These are phyloP conservation scores for Mortierella claussenii DNA, from an alignment of 192 early-diverging fungal genomes.

Conservation along the genomic window DNA sequence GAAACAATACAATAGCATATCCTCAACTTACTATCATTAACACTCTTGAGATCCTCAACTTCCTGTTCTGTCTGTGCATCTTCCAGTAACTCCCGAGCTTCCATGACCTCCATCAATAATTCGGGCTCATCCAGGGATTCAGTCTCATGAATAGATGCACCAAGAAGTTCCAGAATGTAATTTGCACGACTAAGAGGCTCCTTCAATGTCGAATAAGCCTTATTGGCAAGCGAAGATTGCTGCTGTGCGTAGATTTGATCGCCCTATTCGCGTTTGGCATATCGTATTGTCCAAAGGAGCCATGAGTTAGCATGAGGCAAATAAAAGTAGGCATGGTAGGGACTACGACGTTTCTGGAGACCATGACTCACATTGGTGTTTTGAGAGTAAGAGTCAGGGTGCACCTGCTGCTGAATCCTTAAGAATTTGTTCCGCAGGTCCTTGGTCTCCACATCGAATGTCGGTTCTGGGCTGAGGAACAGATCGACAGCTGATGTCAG, in stretches of 20 bases:
- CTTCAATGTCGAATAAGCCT: conserved; percentile 82
- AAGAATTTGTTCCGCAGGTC: conserved; percentile 75
- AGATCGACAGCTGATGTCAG: conserved; percentile 77
- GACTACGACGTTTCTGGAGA: no score
- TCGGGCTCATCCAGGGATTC: conserved; percentile 72
- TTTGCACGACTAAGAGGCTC: conserved; percentile 84
- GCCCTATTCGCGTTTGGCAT: no score
- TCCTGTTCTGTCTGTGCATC: conserved; percentile 72
- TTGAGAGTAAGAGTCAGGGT: conserved; percentile 85
- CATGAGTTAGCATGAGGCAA: no score
- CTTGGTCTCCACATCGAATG: conserved; percentile 75
- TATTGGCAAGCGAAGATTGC: conserved; percentile 88
- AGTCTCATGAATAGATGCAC: conserved; percentile 66
- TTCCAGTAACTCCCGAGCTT: conserved; percentile 79
- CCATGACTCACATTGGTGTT: conserved; percentile 61
- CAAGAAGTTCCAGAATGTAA: conserved; percentile 78
- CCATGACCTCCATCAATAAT: conserved; percentile 88
- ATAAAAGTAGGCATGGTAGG: no score
- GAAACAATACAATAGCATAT: no score
- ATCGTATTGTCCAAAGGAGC: no score
- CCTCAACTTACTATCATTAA: conserved; percentile 72
- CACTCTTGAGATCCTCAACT: conserved; percentile 63
- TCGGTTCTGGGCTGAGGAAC: conserved; percentile 48
- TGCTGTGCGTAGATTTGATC: conserved; percentile 71
- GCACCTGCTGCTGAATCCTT: conserved; percentile 80